phyloP scores from a whole-genome alignment of 1,284 basidiomycete genomes.

The Rhodotorula glutinis region DNA sequence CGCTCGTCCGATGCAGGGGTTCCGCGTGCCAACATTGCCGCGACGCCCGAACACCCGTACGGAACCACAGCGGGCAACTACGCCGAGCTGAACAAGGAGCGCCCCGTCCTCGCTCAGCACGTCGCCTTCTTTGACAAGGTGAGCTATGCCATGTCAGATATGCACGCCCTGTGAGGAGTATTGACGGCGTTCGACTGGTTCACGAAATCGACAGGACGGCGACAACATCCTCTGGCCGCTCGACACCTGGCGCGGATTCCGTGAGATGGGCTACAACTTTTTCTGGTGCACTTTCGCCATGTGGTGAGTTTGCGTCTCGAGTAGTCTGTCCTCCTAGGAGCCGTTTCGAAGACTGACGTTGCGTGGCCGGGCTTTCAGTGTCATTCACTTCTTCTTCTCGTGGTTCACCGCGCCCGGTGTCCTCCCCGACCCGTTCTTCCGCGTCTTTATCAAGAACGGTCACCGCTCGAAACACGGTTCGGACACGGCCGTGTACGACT shows the following conservation, averaged over 20 bases:
- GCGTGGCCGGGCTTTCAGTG: too few relatives aligned
- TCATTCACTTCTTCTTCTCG: conserved; percentile 52
- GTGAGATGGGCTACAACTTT: conserved; percentile 53
- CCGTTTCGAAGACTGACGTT: too few relatives aligned
- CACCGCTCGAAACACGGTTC: conserved; percentile 55
- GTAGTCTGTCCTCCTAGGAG: too few relatives aligned
- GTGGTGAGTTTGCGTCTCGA: conserved; percentile 24
- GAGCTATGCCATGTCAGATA: not conserved
- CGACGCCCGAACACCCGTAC: conserved; percentile 28
- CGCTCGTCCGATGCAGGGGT: conserved; percentile 8
- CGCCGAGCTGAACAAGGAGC: conserved; percentile 22
- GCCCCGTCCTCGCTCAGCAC: conserved; percentile 26
- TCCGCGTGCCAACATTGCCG: conserved; percentile 27
- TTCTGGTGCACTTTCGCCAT: conserved; percentile 50
- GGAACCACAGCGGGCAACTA: conserved; percentile 24
- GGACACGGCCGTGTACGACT: conserved; percentile 54
- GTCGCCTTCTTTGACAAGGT: conserved; percentile 30
- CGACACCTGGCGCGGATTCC: conserved; percentile 57
- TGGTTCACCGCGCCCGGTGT: conserved; percentile 46
- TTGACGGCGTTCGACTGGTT: not conserved
- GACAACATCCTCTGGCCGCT: conserved; percentile 59
- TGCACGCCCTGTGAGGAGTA: too few relatives aligned
- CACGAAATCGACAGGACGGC: not conserved
- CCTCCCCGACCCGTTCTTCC: conserved; percentile 52
- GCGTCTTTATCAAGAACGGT: conserved; percentile 52